Evolutionary conservation across 257 asterid species (phyloP).

Genomic region (Ophiorrhiza pumila): DNA sequence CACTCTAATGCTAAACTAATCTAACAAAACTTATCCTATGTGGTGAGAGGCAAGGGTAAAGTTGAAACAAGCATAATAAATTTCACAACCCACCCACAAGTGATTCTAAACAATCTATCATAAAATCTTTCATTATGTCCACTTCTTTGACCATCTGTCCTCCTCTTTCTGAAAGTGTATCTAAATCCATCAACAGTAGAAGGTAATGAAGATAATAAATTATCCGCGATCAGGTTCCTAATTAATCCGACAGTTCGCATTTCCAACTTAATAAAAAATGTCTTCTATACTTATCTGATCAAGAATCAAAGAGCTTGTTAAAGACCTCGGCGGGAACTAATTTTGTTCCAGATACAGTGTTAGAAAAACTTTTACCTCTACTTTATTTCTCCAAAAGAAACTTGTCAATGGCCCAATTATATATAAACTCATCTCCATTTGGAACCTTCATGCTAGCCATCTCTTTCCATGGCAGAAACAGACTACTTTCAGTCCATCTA

Average conservation of each 20-base stretch:
- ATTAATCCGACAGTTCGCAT: no score
- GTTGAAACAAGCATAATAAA: no score
- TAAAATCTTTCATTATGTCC: background rate
- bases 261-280: background rate
- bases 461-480: background rate
- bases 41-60: no score
- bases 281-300: background rate
- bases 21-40: no score
- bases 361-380: background rate
- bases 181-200: no score
- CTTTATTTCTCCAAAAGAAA: background rate
- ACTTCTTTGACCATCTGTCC: no score
- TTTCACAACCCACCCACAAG: no score
- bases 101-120: no score
- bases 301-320: background rate
- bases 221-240: background rate
- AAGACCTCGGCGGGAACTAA: background rate
- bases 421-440: no score
- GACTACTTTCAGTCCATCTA: background rate
- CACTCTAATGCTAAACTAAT: no score
- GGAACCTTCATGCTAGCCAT: background rate
- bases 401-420: background rate
- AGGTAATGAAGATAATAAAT: no score
- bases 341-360: background rate
- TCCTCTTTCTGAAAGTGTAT: no score